phyloP scores from a whole-genome alignment of 2,329 filamentous ascomycete species.

The Paramyrothecium roridum region DNA sequence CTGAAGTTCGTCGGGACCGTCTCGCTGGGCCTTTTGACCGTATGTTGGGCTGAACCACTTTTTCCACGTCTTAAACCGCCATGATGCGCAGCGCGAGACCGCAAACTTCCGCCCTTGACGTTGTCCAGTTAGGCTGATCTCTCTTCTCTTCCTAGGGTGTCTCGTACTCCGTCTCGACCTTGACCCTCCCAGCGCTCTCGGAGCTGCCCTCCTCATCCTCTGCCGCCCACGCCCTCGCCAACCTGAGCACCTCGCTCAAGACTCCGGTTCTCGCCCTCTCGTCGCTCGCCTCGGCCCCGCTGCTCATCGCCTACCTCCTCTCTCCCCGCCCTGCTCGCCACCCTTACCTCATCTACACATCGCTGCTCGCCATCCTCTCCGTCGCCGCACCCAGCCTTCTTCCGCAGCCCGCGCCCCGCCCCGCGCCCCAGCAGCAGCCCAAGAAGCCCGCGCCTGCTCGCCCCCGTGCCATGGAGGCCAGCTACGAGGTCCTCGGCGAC shows the following conservation, averaged over 20 bases:
- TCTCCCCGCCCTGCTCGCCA: conserved; percentile 75
- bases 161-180: conserved; percentile 76
- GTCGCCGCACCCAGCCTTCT: conserved; percentile 49
- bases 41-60: conserved; percentile 41
- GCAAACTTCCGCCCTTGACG: conserved; percentile 7
- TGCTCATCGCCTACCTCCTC: conserved; percentile 74
- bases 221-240: conserved; percentile 68
- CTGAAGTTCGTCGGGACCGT: conserved; percentile 93
- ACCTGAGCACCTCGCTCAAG: conserved; percentile 60
- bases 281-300: conserved; percentile 64
- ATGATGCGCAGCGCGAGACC: neutral
- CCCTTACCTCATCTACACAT: conserved; percentile 87
- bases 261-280: conserved; percentile 66
- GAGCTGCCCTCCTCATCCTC: conserved; percentile 72
- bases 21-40: conserved; percentile 82
- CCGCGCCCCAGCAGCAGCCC: conserved; percentile 21
- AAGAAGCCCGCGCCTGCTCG: conserved; percentile 26
- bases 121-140: neutral
- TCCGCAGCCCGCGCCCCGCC: conserved; percentile 28
- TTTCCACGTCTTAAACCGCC: neutral
- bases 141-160: conserved; percentile 60
- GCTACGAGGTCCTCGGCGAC: conserved; percentile 66
- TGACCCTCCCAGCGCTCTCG: conserved; percentile 78
- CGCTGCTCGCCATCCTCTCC: conserved; percentile 63
- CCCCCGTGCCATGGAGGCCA: conserved; percentile 58